A percentile compares a stretch with the other conserved stretches of the same genome.
phyloP scores from a whole-genome alignment of 2,329 filamentous ascomycete genomes.

The Apiospora hydei region DNA sequence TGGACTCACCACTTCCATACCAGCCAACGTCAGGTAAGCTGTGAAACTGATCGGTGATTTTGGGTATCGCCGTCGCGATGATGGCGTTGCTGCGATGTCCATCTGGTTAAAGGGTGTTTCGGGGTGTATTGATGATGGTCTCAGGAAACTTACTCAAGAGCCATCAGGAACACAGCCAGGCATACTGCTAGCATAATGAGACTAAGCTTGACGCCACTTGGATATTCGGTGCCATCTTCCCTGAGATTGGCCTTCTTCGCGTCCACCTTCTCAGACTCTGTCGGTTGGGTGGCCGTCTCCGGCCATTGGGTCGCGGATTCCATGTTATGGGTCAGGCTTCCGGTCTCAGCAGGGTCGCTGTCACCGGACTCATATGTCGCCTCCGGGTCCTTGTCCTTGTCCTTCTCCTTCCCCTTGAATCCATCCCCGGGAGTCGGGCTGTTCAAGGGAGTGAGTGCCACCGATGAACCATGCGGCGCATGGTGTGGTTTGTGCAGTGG shows the following conservation, averaged over 20 bases:
- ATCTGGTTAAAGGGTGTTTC: not conserved
- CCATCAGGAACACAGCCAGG: slow-evolving; percentile 53
- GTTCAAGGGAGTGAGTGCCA: not conserved
- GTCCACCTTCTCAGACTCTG: not conserved
- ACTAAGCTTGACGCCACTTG: slow-evolving; percentile 43
- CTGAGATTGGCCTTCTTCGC: slow-evolving; percentile 36
- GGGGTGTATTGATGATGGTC: not conserved
- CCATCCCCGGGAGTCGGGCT: not conserved
- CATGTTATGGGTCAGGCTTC: not conserved
- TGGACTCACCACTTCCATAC: slow-evolving; percentile 49
- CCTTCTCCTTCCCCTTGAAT: not conserved
- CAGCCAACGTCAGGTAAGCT: slow-evolving; percentile 54
- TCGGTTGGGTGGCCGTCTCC: not conserved
- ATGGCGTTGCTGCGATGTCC: slow-evolving; percentile 41
- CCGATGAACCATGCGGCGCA: not conserved
- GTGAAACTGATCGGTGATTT: slow-evolving; percentile 49
- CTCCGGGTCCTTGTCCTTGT: not conserved
- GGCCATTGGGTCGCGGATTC: not conserved
- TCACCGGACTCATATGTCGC: slow-evolving; percentile 7
- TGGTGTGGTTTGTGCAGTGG: not conserved
- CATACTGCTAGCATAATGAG: slow-evolving; percentile 53
- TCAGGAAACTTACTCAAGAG: slow-evolving; percentile 45
- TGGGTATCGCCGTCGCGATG: slow-evolving; percentile 51
- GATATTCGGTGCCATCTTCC: slow-evolving; percentile 49
- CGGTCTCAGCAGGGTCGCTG: not conserved